phyloP scores from a whole-genome alignment of 2,329 filamentous ascomycete genomes.

The Biscogniauxia marginata region DNA sequence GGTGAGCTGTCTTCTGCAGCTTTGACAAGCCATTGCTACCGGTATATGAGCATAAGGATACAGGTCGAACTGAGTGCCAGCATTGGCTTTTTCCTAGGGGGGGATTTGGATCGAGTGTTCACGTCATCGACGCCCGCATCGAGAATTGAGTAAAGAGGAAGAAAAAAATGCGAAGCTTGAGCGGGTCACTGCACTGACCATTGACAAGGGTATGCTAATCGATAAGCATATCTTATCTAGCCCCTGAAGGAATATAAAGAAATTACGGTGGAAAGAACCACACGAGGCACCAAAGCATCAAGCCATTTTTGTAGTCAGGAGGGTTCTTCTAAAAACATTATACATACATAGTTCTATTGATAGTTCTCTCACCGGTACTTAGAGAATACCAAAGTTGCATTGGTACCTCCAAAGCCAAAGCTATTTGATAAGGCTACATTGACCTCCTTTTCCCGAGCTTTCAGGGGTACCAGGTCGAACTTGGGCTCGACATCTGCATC shows the following conservation, averaged over 20 bases:
- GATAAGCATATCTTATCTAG: not conserved
- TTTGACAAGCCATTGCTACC: slow-evolving; percentile 47
- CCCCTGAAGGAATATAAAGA: no score
- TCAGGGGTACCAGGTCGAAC: slow-evolving; percentile 81
- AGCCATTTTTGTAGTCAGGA: no score
- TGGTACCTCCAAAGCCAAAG: slow-evolving; percentile 97
- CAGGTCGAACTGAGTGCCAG: not conserved
- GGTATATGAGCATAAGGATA: slow-evolving; percentile 1
- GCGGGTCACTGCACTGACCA: not conserved
- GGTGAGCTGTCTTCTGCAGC: slow-evolving; percentile 44
- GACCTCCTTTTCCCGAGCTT: slow-evolving; percentile 68
- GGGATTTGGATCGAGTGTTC: slow-evolving; percentile 7
- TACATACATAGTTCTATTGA: no score
- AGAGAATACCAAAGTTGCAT: slow-evolving; percentile 82
- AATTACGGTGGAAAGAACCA: no score
- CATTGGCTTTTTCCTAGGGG: slow-evolving; percentile 9
- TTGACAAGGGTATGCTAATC: not conserved
- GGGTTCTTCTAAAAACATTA: no score
- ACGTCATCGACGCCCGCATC: slow-evolving; percentile 22
- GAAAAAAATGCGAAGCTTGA: slow-evolving; percentile 6
- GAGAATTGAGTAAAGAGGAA: not conserved
- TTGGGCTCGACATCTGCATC: slow-evolving; percentile 64
- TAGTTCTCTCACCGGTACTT: slow-evolving; percentile 6
- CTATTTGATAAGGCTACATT: slow-evolving; percentile 85
- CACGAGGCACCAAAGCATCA: no score